Conservation (phyloP, 2,329 filamentous ascomycete species). For the Fusarium sp. region DNA sequence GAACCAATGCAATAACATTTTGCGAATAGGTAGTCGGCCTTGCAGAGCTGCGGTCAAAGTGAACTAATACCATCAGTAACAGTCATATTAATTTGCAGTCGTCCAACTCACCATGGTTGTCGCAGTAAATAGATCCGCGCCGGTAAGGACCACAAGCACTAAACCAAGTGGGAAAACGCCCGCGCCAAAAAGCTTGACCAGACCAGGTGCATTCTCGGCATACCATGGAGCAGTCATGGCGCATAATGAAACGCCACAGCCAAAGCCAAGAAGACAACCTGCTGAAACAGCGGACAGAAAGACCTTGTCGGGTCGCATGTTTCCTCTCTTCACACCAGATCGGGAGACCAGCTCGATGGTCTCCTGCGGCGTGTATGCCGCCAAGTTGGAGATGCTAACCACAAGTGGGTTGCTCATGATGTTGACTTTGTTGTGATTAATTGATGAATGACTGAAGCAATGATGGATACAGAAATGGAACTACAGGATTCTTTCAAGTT, state of each 20-base stretch:
- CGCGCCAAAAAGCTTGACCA: constrained; percentile 40
- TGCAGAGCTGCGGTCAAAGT: constrained; percentile 40
- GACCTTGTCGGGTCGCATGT: constrained; percentile 36
- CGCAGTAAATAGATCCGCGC: constrained; percentile 39
- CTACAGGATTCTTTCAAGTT: not conserved
- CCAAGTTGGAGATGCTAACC: constrained; percentile 33
- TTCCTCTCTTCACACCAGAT: constrained; percentile 33
- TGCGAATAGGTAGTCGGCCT: constrained; percentile 29
- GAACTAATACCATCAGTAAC: constrained; percentile 23
- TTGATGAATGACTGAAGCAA: not conserved
- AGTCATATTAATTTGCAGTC: rapidly evolving
- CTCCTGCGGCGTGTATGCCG: constrained; percentile 39
- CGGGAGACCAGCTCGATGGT: constrained; percentile 39
- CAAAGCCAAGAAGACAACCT: constrained; percentile 39
- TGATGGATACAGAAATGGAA: not conserved
- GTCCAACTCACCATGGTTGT: constrained; percentile 35
- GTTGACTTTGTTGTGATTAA: not conserved
- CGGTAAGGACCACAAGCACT: constrained; percentile 36
- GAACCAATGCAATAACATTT: constrained; percentile 53
- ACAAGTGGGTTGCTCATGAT: constrained; percentile 35
- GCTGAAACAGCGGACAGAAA: constrained; percentile 38
- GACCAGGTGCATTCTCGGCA: constrained; percentile 38
- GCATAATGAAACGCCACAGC: constrained; percentile 37
- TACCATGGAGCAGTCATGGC: constrained; percentile 42
- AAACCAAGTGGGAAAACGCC: constrained; percentile 39